These are phyloP conservation scores for Apiospora phragmitis DNA, from an alignment of 2,329 filamentous ascomycete species.

Conservation along the genomic window DNA sequence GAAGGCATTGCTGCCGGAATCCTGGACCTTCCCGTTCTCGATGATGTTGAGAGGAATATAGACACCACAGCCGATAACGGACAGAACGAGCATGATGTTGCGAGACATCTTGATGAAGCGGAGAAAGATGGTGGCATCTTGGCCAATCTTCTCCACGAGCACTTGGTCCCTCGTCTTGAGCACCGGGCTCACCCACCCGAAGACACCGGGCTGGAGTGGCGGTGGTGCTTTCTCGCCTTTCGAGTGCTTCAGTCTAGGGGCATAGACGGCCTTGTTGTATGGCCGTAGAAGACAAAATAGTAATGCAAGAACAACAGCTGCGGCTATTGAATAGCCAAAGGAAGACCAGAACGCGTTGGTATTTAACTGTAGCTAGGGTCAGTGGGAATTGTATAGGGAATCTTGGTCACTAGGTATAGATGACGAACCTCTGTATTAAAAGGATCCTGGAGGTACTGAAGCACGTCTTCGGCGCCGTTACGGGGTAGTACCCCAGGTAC, in stretches of 20 bases:
- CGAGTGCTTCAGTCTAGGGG: slow-evolving; percentile 82
- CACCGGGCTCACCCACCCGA: slow-evolving; percentile 83
- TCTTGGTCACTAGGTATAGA: neutral
- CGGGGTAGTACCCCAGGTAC: neutral
- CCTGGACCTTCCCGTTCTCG: slow-evolving; percentile 30
- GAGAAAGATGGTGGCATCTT: slow-evolving; percentile 90
- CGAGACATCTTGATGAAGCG: slow-evolving; percentile 88
- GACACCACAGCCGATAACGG: slow-evolving; percentile 72
- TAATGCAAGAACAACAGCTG: slow-evolving; percentile 71
- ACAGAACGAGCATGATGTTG: slow-evolving; percentile 79
- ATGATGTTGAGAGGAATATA: slow-evolving; percentile 79
- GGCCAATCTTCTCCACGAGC: slow-evolving; percentile 77
- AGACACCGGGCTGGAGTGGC: slow-evolving; percentile 79
- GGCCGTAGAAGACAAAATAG: slow-evolving; percentile 88
- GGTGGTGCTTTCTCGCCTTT: slow-evolving; percentile 87
- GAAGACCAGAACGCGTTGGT: slow-evolving; percentile 70
- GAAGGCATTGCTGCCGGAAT: slow-evolving; percentile 56
- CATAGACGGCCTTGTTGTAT: slow-evolving; percentile 90
- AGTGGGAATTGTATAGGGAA: neutral
- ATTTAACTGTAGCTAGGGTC: slow-evolving; percentile 33
- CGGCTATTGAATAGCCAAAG: slow-evolving; percentile 72
- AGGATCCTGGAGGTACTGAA: slow-evolving; percentile 49
- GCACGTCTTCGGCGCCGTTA: slow-evolving; percentile 37
- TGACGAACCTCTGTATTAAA: slow-evolving; percentile 44
- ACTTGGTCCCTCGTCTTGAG: slow-evolving; percentile 75